Evolutionary conservation across 2,329 filamentous ascomycete species (phyloP), one percentile per base, ranked within the genome.

Genomic region (Diaporthe sp.): DNA sequence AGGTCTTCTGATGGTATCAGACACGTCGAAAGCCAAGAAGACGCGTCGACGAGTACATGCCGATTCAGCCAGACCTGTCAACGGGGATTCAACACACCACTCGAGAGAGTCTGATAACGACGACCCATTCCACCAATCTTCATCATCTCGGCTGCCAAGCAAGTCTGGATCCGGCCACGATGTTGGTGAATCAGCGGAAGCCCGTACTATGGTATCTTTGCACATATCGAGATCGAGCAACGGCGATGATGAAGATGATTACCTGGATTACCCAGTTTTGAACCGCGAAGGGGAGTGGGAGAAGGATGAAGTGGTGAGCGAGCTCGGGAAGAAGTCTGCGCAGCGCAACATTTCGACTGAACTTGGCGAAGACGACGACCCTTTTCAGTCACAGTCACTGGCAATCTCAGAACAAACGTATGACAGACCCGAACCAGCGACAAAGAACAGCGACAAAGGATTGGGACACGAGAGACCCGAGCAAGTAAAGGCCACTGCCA

Each of bases 1-100:
- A 70, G 88, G 88, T 2, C 77, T 90, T 10, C 77, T 89, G 56
- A 82, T 89, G 80, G 70, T 88, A 6, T 82, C 85, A 1, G 84
- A 87, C 69, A 82, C 79, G 70, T 76, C 78, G 7, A 74, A 68
- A n/a, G n/a, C 17, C 22, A 53, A 51, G 51, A 76, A 72, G 42
- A 7, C 73, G 2, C 76, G 72, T 59, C 76, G 74, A n/a, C 42
- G 50, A 32, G 22, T 51, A 73, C 72, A 35, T 42, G 10, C 32
- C 42, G 69, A 55, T 32, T 32, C 53, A 30, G 32, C 53, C 15
- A 70, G 42, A 15, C 6, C 53, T 22, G 27, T 50, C 22, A 25
- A 25, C 15, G 35, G 17, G 39, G 37, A 4, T 61, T 72, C 17
- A 69, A 71, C 8, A 58, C 58, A 25, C 44, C 58, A 39, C 3